phyloP scores from a whole-genome alignment of 768 basidiomycete genomes.

The Phylloporus rhodoxanthus region DNA sequence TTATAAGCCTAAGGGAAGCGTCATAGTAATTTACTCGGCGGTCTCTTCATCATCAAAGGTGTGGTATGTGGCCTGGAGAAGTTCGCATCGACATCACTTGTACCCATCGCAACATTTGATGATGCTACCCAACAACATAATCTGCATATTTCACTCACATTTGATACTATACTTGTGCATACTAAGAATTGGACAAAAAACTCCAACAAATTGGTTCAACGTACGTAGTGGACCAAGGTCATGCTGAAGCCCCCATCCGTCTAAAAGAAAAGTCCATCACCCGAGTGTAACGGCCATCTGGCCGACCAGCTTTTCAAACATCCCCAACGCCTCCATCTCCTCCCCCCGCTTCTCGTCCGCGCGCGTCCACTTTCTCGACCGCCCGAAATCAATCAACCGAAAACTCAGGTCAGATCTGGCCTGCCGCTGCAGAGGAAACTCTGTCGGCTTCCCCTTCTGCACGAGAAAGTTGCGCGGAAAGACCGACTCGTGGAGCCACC shows the following conservation, averaged over 20 bases:
- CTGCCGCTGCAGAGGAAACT: slow-evolving; percentile 12
- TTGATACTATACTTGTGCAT: too few relatives aligned
- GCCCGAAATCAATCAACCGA: slow-evolving; percentile 49
- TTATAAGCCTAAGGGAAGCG: too few relatives aligned
- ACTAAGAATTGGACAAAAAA: not conserved
- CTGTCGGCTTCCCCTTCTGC: slow-evolving; percentile 38
- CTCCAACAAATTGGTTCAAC: not conserved
- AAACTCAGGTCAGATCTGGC: slow-evolving; percentile 28
- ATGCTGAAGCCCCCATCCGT: too few relatives aligned
- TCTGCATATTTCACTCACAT: too few relatives aligned
- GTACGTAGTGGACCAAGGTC: not conserved
- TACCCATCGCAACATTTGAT: too few relatives aligned
- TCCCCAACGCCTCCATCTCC: slow-evolving; percentile 1
- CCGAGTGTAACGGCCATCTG: slow-evolving; percentile 5
- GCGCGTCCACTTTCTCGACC: slow-evolving; percentile 17
- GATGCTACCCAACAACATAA: too few relatives aligned
- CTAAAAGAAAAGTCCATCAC: not conserved
- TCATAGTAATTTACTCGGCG: too few relatives aligned
- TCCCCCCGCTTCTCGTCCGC: not conserved
- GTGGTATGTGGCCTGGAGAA: too few relatives aligned
- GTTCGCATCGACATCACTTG: too few relatives aligned
- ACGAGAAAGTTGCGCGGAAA: slow-evolving; percentile 40
- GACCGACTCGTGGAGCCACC: slow-evolving; percentile 39
- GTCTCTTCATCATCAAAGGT: too few relatives aligned
- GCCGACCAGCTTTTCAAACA: not conserved